Percentiles rank a stretch among this genome's conserved stretches.
These are phyloP conservation scores for Lathyrus sativus DNA, from an alignment of 306 rosid genomes.

Conservation along the genomic window DNA sequence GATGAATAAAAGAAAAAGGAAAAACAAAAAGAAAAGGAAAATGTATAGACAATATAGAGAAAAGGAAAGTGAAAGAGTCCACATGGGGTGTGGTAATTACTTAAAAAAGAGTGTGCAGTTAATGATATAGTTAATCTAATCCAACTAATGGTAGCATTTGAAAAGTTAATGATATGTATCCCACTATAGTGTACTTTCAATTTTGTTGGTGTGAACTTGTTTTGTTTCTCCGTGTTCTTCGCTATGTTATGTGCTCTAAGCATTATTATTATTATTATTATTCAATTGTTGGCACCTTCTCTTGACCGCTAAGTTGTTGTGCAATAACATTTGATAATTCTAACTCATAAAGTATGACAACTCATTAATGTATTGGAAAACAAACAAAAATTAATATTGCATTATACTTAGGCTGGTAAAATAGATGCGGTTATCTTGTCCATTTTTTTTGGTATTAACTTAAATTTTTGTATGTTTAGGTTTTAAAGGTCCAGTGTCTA, in stretches of 20 bases:
- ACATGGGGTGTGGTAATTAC: slow-evolving; percentile 48
- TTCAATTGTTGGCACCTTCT: slow-evolving; percentile 34
- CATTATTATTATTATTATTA: slow-evolving; percentile 31
- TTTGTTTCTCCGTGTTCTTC: slow-evolving; percentile 40
- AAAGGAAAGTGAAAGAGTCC: slow-evolving; percentile 39
- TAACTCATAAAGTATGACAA: slow-evolving; percentile 2
- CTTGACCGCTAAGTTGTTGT: slow-evolving; percentile 38
- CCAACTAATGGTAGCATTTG: slow-evolving; percentile 40
- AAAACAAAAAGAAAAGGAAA: slow-evolving; percentile 22
- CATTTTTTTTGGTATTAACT: too few relatives aligned
- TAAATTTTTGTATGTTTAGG: too few relatives aligned
- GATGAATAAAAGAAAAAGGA: slow-evolving; percentile 58
- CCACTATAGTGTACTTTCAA: slow-evolving; percentile 40
- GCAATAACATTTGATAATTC: slow-evolving; percentile 23
- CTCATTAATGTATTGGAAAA: not conserved
- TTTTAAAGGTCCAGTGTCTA: too few relatives aligned
- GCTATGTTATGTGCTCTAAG: slow-evolving; percentile 30
- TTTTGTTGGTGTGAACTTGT: slow-evolving; percentile 31
- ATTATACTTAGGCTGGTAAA: too few relatives aligned
- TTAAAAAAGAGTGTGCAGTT: slow-evolving; percentile 47
- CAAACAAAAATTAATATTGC: not conserved
- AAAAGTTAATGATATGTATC: slow-evolving; percentile 40
- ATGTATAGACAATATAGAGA: slow-evolving; percentile 44
- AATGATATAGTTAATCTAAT: slow-evolving; percentile 54
- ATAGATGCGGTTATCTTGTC: too few relatives aligned